Evolutionary conservation across 805 yeast genomes (phyloP).

Genomic region (Pichia eremophila): DNA sequence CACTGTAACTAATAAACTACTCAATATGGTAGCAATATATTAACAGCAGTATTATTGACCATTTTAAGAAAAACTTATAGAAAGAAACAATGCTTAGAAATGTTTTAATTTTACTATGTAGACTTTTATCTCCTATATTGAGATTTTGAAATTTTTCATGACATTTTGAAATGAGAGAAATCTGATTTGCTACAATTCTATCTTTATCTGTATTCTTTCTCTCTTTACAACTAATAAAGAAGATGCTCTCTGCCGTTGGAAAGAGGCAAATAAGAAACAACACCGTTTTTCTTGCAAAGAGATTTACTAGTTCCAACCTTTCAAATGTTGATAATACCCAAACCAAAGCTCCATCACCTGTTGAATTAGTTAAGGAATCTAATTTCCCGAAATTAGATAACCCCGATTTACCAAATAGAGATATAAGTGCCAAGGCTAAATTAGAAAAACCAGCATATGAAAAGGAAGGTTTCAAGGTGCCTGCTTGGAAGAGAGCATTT

Average conservation of each 20-base stretch:
- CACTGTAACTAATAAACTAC: too few relatives aligned
- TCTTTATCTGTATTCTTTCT: neutral
- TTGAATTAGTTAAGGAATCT: conserved; percentile 24
- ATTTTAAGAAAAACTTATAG: too few relatives aligned
- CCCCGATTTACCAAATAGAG: conserved; percentile 27
- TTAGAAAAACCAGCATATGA: conserved; percentile 23
- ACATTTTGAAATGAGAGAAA: neutral
- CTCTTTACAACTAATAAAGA: neutral
- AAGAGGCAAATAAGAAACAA: neutral
- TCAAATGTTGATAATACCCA: neutral
- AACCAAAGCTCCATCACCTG: conserved; percentile 4
- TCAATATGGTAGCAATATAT: too few relatives aligned
- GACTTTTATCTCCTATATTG: too few relatives aligned
- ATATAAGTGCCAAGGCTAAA: conserved; percentile 26
- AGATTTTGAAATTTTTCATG: too few relatives aligned
- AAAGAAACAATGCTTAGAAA: too few relatives aligned
- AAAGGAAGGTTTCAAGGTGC: conserved; percentile 25
- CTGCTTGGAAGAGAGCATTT: conserved; percentile 43
- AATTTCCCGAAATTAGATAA: conserved; percentile 27
- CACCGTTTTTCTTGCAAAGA: neutral
- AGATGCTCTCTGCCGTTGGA: neutral
- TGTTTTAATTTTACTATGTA: too few relatives aligned
- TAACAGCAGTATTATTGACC: too few relatives aligned
- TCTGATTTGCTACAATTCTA: neutral
- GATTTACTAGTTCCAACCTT: neutral